A percentile compares a stretch with the other conserved stretches of the same genome.
Conservation (phyloP, 768 basidiomycete species). For the Lentinula sp. region DNA sequence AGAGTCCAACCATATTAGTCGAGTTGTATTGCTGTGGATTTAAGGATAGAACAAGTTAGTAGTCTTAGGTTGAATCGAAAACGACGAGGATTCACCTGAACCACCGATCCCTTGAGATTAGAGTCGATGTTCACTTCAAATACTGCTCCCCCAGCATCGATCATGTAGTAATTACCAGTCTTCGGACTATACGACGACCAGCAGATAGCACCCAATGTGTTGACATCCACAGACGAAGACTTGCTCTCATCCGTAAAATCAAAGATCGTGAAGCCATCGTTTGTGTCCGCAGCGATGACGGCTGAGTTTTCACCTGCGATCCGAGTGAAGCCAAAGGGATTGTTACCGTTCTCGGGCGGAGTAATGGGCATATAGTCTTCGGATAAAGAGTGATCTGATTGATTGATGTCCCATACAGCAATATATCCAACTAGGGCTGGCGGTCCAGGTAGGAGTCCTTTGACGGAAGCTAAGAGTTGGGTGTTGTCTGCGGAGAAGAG, state of each 20-base stretch:
- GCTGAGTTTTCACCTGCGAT: conserved; percentile 31
- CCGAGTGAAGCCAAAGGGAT: conserved; percentile 41
- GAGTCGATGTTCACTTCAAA: conserved; percentile 41
- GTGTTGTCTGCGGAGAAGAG: conserved; percentile 39
- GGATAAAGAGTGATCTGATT: conserved; percentile 33
- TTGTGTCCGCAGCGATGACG: conserved; percentile 32
- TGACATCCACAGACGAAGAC: conserved; percentile 23
- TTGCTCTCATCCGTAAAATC: conserved; percentile 19
- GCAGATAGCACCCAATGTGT: conserved; percentile 33
- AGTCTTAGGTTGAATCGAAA: background rate
- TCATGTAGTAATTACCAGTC: conserved; percentile 40
- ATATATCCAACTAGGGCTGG: conserved; percentile 38
- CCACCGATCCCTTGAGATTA: conserved; percentile 35
- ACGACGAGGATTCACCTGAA: conserved; percentile 25
- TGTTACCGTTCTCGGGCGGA: conserved; percentile 32
- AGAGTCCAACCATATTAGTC: conserved; percentile 24
- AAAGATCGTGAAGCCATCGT: conserved; percentile 31
- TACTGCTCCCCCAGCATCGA: conserved; percentile 31
- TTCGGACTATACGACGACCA: conserved; percentile 34
- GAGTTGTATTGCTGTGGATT: conserved; percentile 29
- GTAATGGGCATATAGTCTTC: conserved; percentile 27
- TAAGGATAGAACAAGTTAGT: background rate
- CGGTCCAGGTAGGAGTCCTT: conserved; percentile 29
- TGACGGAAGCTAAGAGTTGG: conserved; percentile 39
- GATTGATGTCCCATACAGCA: conserved; percentile 39